These are phyloP conservation scores for Eucalyptus cloeziana DNA, from an alignment of 345 rosid genomes.

Conservation along the genomic window DNA sequence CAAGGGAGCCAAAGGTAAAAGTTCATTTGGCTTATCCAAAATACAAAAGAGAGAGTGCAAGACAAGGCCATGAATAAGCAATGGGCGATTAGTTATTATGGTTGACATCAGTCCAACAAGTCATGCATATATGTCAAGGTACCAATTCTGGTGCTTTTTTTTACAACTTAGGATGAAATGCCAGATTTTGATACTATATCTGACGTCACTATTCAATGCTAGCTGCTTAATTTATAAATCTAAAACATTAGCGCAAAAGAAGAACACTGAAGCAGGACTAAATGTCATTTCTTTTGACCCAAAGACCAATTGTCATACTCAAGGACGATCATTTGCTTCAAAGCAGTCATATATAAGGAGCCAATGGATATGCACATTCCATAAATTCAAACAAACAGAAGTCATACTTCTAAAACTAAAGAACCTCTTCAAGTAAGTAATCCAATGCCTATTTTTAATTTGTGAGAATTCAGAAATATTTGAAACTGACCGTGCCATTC, in stretches of 20 bases:
- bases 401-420: neutral
- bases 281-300: neutral
- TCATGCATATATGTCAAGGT: neutral
- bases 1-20: neutral
- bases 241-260: neutral
- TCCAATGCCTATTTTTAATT: neutral
- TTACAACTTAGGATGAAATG: neutral
- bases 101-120: neutral
- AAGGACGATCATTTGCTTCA: neutral
- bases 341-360: neutral
- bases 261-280: neutral
- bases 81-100: neutral
- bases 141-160: neutral
- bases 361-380: neutral
- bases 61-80: neutral
- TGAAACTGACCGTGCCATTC: constrained; percentile 88
- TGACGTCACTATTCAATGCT: neutral
- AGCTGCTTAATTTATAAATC: neutral
- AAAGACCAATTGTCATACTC: neutral
- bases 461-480: neutral
- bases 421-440: neutral
- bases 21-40: neutral
- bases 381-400: neutral
- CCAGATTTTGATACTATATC: neutral
- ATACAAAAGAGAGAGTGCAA: neutral